These are phyloP conservation scores for Ganoderma multipileum DNA, from an alignment of 1,284 basidiomycete species.

Conservation along the genomic window DNA sequence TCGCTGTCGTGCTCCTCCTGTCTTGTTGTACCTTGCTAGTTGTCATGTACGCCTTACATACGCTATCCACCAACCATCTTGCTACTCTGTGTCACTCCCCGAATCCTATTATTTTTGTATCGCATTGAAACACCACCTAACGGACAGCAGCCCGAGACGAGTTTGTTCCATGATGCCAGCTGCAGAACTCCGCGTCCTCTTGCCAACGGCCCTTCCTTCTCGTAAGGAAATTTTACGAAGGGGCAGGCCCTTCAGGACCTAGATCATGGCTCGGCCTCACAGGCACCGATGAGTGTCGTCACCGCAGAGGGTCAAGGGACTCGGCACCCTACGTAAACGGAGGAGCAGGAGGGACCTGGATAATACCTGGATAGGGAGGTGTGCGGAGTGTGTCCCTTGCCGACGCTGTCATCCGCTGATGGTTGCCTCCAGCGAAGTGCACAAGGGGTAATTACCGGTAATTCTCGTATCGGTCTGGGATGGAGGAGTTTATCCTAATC, in stretches of 20 bases:
- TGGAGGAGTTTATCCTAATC: background rate
- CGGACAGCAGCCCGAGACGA: background rate
- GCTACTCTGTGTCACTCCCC: background rate
- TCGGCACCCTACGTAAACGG: background rate
- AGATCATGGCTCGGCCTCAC: background rate
- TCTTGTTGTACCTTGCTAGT: slow-evolving; percentile 5
- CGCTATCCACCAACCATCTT: background rate
- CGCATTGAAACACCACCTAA: background rate
- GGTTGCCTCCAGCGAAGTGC: background rate
- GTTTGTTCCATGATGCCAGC: background rate
- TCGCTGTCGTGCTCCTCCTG: background rate
- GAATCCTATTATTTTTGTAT: slow-evolving; percentile 10
- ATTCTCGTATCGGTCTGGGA: background rate
- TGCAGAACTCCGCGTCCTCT: background rate
- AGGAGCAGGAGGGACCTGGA: background rate
- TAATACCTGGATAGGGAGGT: background rate
- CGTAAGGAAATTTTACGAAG: background rate
- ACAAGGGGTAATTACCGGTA: background rate
- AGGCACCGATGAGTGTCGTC: background rate
- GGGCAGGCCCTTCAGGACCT: background rate
- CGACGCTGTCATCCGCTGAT: background rate
- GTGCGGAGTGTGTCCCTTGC: background rate
- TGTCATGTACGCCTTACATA: slow-evolving; percentile 1
- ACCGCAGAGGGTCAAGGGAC: background rate
- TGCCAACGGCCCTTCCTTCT: background rate